Percentiles rank a stretch among this genome's conserved stretches.
These are phyloP conservation scores for Colletotrichum truncatum DNA, from an alignment of 2,329 filamentous ascomycete species.

Conservation along the genomic window DNA sequence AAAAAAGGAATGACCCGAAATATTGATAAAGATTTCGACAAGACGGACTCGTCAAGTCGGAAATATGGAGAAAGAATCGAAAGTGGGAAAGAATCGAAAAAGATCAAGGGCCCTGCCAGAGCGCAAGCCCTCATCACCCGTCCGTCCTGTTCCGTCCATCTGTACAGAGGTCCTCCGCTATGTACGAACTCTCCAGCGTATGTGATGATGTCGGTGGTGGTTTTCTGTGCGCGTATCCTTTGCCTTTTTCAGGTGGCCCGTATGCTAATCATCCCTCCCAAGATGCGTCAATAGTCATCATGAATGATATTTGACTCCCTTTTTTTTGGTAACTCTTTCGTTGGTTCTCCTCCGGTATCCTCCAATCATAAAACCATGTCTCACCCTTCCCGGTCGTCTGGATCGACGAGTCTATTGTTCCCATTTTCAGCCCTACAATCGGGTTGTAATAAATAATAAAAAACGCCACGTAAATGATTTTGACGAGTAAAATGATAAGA, in stretches of 20 bases:
- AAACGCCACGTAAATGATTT: constrained; percentile 25
- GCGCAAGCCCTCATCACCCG: not conserved
- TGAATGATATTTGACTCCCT: not conserved
- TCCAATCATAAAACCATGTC: constrained; percentile 10
- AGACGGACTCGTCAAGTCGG: not conserved
- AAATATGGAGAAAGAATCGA: constrained; percentile 13
- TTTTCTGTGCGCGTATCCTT: not conserved
- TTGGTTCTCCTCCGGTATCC: not conserved
- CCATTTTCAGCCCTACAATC: constrained; percentile 18
- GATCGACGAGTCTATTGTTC: constrained; percentile 18
- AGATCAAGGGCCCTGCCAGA: not conserved
- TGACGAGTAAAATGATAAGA: constrained; percentile 9
- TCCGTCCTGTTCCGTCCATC: not conserved
- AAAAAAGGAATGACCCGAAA: not conserved
- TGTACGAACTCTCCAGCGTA: constrained; percentile 18
- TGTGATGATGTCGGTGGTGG: constrained; percentile 11
- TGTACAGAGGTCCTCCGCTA: constrained; percentile 8
- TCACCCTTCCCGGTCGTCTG: constrained; percentile 15
- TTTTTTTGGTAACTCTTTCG: constrained; percentile 1
- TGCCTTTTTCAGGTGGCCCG: not conserved
- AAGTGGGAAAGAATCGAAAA: constrained; percentile 1
- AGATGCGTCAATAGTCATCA: too few species aligned
- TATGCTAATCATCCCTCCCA: not conserved
- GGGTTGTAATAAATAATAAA: too few species aligned
- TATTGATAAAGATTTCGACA: not conserved